These are phyloP conservation scores for Trichoderma sp. DNA, from an alignment of 2,329 filamentous ascomycete species.

Conservation along the genomic window DNA sequence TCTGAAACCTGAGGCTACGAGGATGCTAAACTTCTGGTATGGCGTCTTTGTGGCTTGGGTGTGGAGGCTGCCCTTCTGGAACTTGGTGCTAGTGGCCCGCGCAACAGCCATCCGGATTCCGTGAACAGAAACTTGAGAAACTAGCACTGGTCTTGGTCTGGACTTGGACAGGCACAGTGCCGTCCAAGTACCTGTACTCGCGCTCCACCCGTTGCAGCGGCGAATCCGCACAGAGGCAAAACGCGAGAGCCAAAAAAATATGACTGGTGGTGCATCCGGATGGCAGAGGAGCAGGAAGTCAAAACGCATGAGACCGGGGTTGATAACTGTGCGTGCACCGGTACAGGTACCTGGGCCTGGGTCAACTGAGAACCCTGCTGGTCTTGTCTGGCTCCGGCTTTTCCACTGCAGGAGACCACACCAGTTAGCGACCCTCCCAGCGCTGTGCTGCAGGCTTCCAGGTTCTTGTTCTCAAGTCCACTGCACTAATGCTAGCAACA, in stretches of 20 bases:
- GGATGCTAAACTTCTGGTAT: constrained; percentile 8
- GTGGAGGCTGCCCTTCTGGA: constrained; percentile 12
- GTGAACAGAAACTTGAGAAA: neutral
- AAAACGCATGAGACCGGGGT: neutral
- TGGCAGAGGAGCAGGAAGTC: neutral
- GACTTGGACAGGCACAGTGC: constrained; percentile 8
- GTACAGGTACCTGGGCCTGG: neutral
- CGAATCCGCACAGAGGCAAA: neutral
- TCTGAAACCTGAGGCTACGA: constrained; percentile 8
- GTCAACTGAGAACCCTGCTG: neutral
- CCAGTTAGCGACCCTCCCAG: neutral
- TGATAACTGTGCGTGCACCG: constrained; percentile 5
- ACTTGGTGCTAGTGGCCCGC: constrained; percentile 15
- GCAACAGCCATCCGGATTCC: constrained; percentile 17
- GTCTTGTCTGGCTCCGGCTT: constrained; percentile 2
- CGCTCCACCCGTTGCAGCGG: neutral
- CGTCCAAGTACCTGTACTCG: neutral
- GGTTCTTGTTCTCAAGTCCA: neutral
- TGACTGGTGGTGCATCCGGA: neutral
- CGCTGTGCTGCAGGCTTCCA: neutral
- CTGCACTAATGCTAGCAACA: neutral
- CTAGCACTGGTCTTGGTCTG: neutral
- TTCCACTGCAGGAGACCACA: constrained; percentile 13
- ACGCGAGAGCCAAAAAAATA: neutral
- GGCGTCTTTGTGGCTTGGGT: constrained; percentile 10